Evolutionary conservation across 2,329 filamentous ascomycete genomes (phyloP).

Genomic region (Pseudocercospora cruenta): DNA sequence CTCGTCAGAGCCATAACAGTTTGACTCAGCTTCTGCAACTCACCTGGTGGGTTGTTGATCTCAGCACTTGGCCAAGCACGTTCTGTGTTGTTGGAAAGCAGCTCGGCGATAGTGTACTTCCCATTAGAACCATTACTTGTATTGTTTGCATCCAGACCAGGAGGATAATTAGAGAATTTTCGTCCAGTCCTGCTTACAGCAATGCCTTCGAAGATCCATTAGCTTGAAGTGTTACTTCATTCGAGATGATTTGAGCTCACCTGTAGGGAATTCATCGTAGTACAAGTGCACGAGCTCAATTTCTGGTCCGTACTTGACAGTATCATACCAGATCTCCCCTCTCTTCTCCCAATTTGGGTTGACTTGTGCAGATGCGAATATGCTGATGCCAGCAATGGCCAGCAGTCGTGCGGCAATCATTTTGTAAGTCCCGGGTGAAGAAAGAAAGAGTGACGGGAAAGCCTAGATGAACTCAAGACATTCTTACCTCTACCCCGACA

Average conservation of each 20-base stretch:
- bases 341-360: slow-evolving; percentile 3
- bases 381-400: neutral
- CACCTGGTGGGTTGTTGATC: slow-evolving; percentile 50
- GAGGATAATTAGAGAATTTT: slow-evolving; percentile 33
- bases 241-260: too few species aligned
- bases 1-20: too few species aligned
- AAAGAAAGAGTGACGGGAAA: too few species aligned
- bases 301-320: slow-evolving; percentile 43
- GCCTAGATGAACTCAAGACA: too few species aligned
- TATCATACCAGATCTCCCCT: slow-evolving; percentile 5
- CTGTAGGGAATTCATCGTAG: too few species aligned
- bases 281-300: too few species aligned
- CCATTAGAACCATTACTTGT: slow-evolving; percentile 45
- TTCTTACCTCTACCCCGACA: neutral
- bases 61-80: slow-evolving; percentile 47
- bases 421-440: too few species aligned
- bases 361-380: neutral
- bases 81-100: slow-evolving; percentile 49
- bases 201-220: too few species aligned
- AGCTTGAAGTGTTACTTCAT: too few species aligned
- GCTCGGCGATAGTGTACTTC: slow-evolving; percentile 56
- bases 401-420: neutral
- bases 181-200: too few species aligned
- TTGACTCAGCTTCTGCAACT: too few species aligned
- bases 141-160: slow-evolving; percentile 54